These are phyloP conservation scores for Dacryopinax primogenitus DNA, from an alignment of 768 basidiomycete species.

Conservation along the genomic window DNA sequence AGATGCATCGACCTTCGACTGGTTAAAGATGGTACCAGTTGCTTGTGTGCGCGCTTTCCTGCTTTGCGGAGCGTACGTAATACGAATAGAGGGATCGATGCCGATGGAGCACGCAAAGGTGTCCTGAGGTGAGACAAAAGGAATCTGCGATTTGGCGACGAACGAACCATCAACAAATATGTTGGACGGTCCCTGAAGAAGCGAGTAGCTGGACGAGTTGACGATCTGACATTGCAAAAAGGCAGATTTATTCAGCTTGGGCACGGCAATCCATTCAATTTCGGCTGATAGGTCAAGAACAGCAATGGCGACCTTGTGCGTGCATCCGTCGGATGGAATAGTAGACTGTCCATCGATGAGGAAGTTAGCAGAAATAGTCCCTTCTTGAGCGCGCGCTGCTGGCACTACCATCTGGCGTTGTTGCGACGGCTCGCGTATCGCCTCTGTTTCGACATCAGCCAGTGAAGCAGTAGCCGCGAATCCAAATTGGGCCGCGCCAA, in stretches of 20 bases:
- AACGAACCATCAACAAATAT: slow-evolving; percentile 47
- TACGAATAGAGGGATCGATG: slow-evolving; percentile 24
- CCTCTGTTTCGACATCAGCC: no score
- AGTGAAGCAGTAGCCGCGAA: no score
- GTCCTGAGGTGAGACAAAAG: slow-evolving; percentile 39
- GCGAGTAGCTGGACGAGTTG: slow-evolving; percentile 45
- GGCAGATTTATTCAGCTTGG: slow-evolving; percentile 37
- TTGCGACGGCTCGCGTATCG: no score
- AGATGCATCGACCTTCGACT: slow-evolving; percentile 11
- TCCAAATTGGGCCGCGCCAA: no score
- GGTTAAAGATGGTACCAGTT: slow-evolving; percentile 8
- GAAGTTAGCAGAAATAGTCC: slow-evolving; percentile 41
- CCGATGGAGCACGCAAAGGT: slow-evolving; percentile 46
- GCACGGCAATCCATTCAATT: slow-evolving; percentile 39
- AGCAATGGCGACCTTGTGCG: slow-evolving; percentile 46
- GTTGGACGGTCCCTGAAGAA: slow-evolving; percentile 42
- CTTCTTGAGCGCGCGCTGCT: slow-evolving; percentile 37
- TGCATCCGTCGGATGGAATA: slow-evolving; percentile 42
- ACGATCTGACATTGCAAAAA: slow-evolving; percentile 44
- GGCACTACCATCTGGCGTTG: slow-evolving; percentile 24
- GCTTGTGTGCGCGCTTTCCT: slow-evolving; percentile 13
- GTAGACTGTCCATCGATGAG: slow-evolving; percentile 38
- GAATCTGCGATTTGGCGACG: slow-evolving; percentile 40
- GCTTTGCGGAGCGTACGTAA: slow-evolving; percentile 26
- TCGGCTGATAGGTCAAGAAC: slow-evolving; percentile 27